Evolutionary conservation across 305 asterid species (phyloP).

Genomic region (Fraxinus xanthoxyloides): DNA sequence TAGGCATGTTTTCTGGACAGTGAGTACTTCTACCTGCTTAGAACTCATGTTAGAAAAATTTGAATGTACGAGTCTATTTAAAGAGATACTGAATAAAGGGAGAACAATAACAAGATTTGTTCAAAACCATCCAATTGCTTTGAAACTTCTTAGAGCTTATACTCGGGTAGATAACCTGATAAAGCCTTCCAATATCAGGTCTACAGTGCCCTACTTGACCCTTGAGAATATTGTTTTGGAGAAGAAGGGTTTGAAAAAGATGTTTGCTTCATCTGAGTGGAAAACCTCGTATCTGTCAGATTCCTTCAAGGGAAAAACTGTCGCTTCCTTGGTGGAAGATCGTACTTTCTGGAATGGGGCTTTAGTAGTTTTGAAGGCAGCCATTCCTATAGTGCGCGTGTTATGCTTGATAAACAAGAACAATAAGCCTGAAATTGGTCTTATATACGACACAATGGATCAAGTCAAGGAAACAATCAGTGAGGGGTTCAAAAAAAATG

Average conservation of each 20-base stretch:
- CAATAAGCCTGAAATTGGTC: constrained; percentile 37
- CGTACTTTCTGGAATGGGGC: constrained; percentile 47
- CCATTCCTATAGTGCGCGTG: constrained; percentile 53
- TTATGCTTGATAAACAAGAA: constrained; percentile 37
- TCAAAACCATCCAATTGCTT: constrained; percentile 23
- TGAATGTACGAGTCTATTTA: constrained; percentile 15
- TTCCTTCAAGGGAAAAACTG: constrained; percentile 34
- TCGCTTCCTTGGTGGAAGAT: constrained; percentile 38
- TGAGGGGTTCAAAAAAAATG: constrained; percentile 28
- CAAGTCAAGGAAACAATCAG: constrained; percentile 59
- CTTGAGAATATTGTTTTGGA: constrained; percentile 51
- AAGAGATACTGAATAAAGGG: constrained; percentile 39
- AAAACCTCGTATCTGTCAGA: constrained; percentile 14
- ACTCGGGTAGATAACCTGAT: constrained; percentile 28
- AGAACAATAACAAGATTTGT: constrained; percentile 39
- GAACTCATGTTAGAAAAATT: constrained; percentile 62
- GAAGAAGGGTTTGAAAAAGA: constrained; percentile 25
- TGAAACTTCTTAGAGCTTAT: constrained; percentile 25
- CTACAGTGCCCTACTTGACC: constrained; percentile 37
- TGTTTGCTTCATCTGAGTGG: constrained; percentile 35
- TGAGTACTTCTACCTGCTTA: constrained; percentile 52
- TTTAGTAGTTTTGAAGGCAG: constrained; percentile 30
- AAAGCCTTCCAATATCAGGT: constrained; percentile 26
- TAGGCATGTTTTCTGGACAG: constrained; percentile 50
- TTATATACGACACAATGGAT: constrained; percentile 59